These are phyloP conservation scores for Penicillium desertorum DNA, from an alignment of 495 filamentous ascomycete genomes.

Conservation along the genomic window DNA sequence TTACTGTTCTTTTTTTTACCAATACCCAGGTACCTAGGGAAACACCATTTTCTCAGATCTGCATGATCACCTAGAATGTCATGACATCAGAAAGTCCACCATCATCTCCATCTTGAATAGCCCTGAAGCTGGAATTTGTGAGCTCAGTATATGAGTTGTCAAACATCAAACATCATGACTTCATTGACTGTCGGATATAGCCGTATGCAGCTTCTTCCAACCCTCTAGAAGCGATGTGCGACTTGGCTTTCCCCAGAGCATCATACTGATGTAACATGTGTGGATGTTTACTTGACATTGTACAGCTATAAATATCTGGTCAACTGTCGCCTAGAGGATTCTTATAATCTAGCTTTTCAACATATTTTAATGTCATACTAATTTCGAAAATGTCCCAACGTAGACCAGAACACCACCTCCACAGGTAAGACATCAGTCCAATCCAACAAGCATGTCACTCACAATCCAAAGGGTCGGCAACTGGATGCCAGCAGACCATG, in stretches of 20 bases:
- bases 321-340: no score
- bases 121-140: no score
- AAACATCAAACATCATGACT: neutral
- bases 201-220: neutral
- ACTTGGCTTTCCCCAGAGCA: neutral
- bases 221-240: no score
- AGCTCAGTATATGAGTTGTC: no score
- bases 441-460: neutral
- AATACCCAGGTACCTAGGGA: no score
- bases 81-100: no score
- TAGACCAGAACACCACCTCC: conserved; percentile 16
- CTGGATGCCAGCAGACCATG: conserved; percentile 40
- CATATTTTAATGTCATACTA: no score
- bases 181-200: neutral
- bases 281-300: neutral
- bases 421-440: conserved; percentile 9
- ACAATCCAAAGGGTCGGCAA: conserved; percentile 25
- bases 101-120: no score
- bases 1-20: no score
- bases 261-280: neutral
- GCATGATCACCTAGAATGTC: no score
- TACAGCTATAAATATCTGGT: neutral
- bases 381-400: neutral
- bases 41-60: no score
- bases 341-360: no score